Base-by-base conservation (phyloP, 352 stramenopile genomes). In the Globisporangium camurandrum region DNA sequence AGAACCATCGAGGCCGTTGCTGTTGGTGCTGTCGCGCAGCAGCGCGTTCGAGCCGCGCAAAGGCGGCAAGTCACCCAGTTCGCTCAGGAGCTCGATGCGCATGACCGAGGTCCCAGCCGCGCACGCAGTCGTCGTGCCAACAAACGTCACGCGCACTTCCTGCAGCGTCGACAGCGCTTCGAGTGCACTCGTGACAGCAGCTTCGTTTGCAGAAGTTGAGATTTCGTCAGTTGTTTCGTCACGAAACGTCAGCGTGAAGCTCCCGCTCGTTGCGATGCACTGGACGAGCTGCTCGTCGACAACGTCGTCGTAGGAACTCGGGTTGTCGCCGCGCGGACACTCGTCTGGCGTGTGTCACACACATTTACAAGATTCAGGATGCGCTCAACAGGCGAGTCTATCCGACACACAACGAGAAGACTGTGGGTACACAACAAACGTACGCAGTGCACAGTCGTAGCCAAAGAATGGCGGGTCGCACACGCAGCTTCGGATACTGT, bases 381-480 rank as follows among this genome's bases (percentile, higher is more conserved):
- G 17, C 36, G 23, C 36, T 3, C 11, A 24, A 24, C n/a, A 39
- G 4, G 33, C 33, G 1, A 12, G 0, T 19, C 8, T 17, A 20
- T 17, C 33, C 17, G 33, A 39, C 10, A 20, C 12, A 3, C 1
- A 12, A 14, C 33, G 14, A 39, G 17, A 17, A 5, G 33, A 20
- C n/a, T n/a, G n/a, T 46, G 20, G 33, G 23, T 2, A 34, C 14
- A 49, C 37, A 46, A 0, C n/a, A 20, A 38, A 49, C 62, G 49
- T 71, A 84, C 73, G 64, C 33, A 73, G 49, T 1, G 76, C 88
- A 53, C 80, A 91, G 47, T 91, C 80, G 46, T 77, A 87, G 50
- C 80, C 76, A 17, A 80, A 73, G 48, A 67, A 84, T 5, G 50
- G 49, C 20, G 46, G 44, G 27, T 91, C 80, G 26, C 80, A 91